Base-by-base conservation (phyloP, 495 filamentous ascomycete genomes). In the Penicillium verhagenii region DNA sequence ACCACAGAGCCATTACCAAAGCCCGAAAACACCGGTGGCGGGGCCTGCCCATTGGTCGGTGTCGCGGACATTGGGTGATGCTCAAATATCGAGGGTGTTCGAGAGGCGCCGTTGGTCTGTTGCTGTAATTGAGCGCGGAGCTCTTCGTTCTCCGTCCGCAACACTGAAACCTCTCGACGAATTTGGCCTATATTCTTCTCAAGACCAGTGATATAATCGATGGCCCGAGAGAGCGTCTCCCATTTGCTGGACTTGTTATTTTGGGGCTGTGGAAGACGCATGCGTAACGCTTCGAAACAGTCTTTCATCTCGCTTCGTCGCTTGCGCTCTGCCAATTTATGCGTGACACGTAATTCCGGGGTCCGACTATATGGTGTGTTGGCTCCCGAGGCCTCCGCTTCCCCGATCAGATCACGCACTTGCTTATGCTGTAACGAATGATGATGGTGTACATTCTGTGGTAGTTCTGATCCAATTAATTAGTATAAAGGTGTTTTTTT, bases 291-390 rank as follows among this genome's bases (percentile, higher is more conserved):
- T 57, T 99, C 94, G 66, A 97, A 97, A 6, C 97, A 79, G 65
- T 92, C 87, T 71, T 99, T 99, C 94, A 99, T 97, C 68, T 99
- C 94, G 45, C 91, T 96, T 29, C 94, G 83, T 14, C 94, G 87
- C 72, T 97, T 99, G 31, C 94, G 82, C 73, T 99, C 94, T 6
- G 94, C 94, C 42, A 97, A 78, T 66, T 99, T 99, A 60, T 99
- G 94, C 45, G 90, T 96, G 28, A 96, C 86, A 33, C 94, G 81
- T n/a, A 97, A 78, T 68, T 97, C 94, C 7, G 94, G 94, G 2
- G 94, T 99, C 39, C 94, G 79, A 63, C 92, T 96, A 68, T 97
- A 99, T 0, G 91, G 91, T 19, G 89, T 88, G 10, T 73, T 78
- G 35, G 33, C 33, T 11, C 83, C 80, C 6, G 72, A 69, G 5